These are phyloP conservation scores for Leucosporidium creatinivorum DNA, from an alignment of 768 basidiomycete species.

Conservation along the genomic window DNA sequence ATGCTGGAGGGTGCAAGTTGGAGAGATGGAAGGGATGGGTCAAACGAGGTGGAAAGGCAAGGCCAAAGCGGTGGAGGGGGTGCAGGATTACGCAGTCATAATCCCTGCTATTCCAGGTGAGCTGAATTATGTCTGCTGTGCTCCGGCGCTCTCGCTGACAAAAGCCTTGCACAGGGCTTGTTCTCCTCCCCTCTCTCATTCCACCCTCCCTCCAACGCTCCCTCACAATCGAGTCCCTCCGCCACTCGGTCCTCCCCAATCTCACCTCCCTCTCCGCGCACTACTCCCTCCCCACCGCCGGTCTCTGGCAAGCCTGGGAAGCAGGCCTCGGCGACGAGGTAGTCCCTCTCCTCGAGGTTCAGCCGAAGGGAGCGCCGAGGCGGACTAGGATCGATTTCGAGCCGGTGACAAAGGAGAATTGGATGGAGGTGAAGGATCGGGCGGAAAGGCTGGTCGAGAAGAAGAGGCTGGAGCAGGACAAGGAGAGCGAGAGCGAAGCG, in stretches of 20 bases:
- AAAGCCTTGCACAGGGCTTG: constrained; percentile 60
- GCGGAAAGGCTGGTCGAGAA: not conserved
- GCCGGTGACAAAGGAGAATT: not conserved
- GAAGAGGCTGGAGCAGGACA: not conserved
- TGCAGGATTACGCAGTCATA: constrained; percentile 16
- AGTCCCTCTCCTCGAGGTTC: constrained; percentile 5
- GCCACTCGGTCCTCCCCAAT: constrained; percentile 66
- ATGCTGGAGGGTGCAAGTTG: constrained; percentile 17
- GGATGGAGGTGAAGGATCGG: not conserved
- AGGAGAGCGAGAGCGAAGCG: not conserved
- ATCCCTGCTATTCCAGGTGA: constrained; percentile 25
- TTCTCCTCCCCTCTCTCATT: constrained; percentile 71
- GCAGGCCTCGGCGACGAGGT: constrained; percentile 8
- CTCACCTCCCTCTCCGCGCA: constrained; percentile 85
- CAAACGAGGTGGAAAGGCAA: constrained; percentile 29
- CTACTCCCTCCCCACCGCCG: constrained; percentile 63
- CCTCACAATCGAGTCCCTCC: constrained; percentile 65
- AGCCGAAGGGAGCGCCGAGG: not conserved
- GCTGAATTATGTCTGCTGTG: not conserved
- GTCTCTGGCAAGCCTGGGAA: constrained; percentile 62
- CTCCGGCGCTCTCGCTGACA: too few relatives aligned
- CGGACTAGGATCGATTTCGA: not conserved
- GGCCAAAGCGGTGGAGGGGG: constrained; percentile 3
- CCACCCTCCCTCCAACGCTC: constrained; percentile 56
- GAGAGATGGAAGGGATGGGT: constrained; percentile 14